These are phyloP conservation scores for Rostrohypoxylon terebratum DNA, from an alignment of 495 filamentous ascomycete species.

Conservation along the genomic window DNA sequence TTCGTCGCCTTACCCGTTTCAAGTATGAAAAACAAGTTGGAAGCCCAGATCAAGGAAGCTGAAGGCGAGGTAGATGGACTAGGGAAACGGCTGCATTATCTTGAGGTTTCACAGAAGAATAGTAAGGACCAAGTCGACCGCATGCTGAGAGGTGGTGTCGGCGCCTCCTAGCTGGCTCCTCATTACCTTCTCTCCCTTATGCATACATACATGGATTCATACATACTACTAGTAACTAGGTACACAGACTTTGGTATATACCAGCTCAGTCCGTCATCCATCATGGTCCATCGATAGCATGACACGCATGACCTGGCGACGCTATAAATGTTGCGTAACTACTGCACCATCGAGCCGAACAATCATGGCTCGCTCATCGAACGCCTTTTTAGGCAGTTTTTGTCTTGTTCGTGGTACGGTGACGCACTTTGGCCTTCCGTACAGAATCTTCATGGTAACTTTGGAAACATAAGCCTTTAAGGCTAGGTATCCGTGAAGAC, in stretches of 20 bases:
- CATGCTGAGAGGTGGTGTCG: constrained; percentile 63
- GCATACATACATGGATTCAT: background rate
- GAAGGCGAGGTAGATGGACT: constrained; percentile 81
- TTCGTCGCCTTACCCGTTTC: constrained; percentile 82
- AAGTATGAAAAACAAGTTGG: constrained; percentile 79
- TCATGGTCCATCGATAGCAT: background rate
- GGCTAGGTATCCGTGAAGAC: constrained; percentile 2
- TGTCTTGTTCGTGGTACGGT: background rate
- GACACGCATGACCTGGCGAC: background rate
- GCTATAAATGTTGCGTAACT: background rate
- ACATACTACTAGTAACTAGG: too few species aligned
- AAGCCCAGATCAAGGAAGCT: constrained; percentile 77
- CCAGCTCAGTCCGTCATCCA: too few species aligned
- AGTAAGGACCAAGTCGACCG: constrained; percentile 89
- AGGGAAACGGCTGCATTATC: constrained; percentile 91
- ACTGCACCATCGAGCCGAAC: background rate
- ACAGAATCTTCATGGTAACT: background rate
- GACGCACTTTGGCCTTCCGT: background rate
- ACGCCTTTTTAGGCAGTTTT: background rate
- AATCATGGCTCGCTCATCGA: background rate
- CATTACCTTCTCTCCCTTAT: too few species aligned
- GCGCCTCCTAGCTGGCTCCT: constrained; percentile 34
- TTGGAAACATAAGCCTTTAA: background rate
- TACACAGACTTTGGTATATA: too few species aligned
- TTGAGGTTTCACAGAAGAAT: constrained; percentile 95